Evolutionary conservation across 805 yeast genomes (phyloP), one percentile per base, ranked within the genome.

Genomic region (Metschnikowia rubicola): DNA sequence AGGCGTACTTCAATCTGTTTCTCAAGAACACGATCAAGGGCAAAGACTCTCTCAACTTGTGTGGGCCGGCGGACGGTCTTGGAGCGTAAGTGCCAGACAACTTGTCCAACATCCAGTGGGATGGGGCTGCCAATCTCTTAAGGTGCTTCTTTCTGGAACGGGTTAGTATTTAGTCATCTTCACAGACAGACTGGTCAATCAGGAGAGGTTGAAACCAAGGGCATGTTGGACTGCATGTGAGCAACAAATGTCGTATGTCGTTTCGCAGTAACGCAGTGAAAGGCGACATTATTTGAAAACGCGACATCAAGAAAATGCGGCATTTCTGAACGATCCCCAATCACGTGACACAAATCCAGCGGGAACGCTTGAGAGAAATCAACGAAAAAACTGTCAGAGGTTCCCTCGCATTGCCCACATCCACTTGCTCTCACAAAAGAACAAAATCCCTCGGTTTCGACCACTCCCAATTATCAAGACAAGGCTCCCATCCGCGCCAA

Each of bases 101-200:
- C 81, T 94, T 94, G 95, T 95, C 99, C 83, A 94, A 88, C 95
- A 94, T 88, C 99, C 99, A 94, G 86, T 94, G 99, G 83, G 91
- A 86, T 84, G 99, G 99, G 77, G 99, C 99, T 77, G 98, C 97
- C 79, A 92, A 86, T 86, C 98, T 90, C 86, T 92, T 91, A 77
- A 91, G 86, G 78, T 92, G 97, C 85, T 92, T 91, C 91, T 90
- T 89, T 86, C 91, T 87, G 72, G 3, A 42, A 33, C 26, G 13
- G 43, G 70, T 67, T 65, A 66, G 71, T 67, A 55, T 26, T 10
- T 11, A 30, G 30, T 44, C 39, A 38, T 38, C 36, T n/a, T 39
- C 39, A 44, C 39, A 43, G 43, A 39, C 48, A 30, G 39, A 44
- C 47, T 12, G 15, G n/a, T 21, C 10, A 35, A 44, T 44, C 30